Conservation (phyloP, 2,329 filamentous ascomycete genomes). For the Calycina herbarum region DNA sequence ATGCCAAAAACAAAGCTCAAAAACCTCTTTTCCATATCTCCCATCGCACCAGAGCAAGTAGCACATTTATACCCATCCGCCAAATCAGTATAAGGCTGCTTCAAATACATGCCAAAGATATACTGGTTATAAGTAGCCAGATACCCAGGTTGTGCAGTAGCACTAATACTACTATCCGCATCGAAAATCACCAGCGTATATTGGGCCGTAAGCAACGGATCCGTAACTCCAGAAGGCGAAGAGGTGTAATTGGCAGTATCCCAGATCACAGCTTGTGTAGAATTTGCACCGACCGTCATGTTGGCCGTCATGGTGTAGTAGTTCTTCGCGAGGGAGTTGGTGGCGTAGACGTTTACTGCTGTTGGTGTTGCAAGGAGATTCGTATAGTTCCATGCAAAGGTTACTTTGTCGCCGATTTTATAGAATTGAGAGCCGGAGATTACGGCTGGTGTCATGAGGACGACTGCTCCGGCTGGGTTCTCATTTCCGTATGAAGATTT, state of each 20-base stretch:
- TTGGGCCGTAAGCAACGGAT: constrained; percentile 52
- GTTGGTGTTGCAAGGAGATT: constrained; percentile 57
- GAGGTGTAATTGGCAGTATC: constrained; percentile 53
- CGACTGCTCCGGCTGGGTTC: constrained; percentile 51
- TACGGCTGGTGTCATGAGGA: constrained; percentile 53
- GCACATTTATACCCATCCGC: constrained; percentile 53
- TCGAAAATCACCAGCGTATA: constrained; percentile 66
- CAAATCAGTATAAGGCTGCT: constrained; percentile 52
- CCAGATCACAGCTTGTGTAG: constrained; percentile 55
- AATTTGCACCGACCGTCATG: constrained; percentile 54
- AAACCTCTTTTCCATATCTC: constrained; percentile 48
- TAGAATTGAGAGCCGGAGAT: constrained; percentile 51
- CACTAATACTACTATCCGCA: constrained; percentile 51
- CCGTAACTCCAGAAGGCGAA: constrained; percentile 16
- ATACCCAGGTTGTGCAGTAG: constrained; percentile 56
- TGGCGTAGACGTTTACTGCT: constrained; percentile 59
- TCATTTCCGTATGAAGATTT: constrained; percentile 23
- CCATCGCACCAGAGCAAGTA: constrained; percentile 55
- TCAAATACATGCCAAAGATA: constrained; percentile 58
- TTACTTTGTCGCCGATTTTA: constrained; percentile 60
- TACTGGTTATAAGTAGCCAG: constrained; percentile 50
- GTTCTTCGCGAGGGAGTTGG: constrained; percentile 51
- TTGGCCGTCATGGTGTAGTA: constrained; percentile 64
- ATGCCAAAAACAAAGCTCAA: constrained; percentile 54
- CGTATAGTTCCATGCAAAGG: constrained; percentile 67